These are phyloP conservation scores for Wickerhamiella qilinensis DNA, from an alignment of 805 yeast species.

Conservation along the genomic window DNA sequence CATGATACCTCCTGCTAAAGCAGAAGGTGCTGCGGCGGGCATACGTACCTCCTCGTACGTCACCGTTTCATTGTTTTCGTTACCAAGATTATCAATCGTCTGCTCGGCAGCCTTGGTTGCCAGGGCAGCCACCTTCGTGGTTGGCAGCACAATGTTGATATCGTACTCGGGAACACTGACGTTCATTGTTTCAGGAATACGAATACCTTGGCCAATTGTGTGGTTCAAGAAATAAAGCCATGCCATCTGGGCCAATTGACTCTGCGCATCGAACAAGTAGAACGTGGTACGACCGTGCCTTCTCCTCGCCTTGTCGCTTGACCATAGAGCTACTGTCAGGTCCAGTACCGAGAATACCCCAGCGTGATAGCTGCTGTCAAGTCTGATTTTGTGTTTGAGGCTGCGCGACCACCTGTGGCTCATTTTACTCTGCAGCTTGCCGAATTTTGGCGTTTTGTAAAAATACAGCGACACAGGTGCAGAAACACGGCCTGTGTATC, in stretches of 20 bases:
- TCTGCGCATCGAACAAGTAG: slow-evolving; percentile 4
- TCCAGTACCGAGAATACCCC: slow-evolving; percentile 52
- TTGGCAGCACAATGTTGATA: slow-evolving; percentile 1
- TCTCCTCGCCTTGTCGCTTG: not conserved
- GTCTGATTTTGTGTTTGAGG: slow-evolving; percentile 13
- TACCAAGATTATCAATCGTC: not conserved
- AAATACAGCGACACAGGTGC: slow-evolving; percentile 50
- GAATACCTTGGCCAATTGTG: not conserved
- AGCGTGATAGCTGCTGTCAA: slow-evolving; percentile 23
- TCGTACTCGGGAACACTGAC: slow-evolving; percentile 6
- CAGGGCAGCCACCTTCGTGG: not conserved
- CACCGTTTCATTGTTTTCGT: not conserved
- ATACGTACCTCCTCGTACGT: not conserved
- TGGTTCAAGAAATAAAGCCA: slow-evolving; percentile 5
- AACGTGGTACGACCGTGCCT: not conserved
- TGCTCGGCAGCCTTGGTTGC: not conserved
- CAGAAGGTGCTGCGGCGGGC: not conserved
- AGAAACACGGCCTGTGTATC: slow-evolving; percentile 37
- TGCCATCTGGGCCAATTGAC: slow-evolving; percentile 1
- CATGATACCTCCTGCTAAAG: not conserved
- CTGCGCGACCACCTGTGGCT: slow-evolving; percentile 11
- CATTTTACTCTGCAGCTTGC: slow-evolving; percentile 10
- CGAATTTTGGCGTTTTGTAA: slow-evolving; percentile 28
- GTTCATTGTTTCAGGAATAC: not conserved
- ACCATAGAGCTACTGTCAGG: slow-evolving; percentile 44